phyloP scores from a whole-genome alignment of 1,284 basidiomycete genomes.

The Mycena sp. region DNA sequence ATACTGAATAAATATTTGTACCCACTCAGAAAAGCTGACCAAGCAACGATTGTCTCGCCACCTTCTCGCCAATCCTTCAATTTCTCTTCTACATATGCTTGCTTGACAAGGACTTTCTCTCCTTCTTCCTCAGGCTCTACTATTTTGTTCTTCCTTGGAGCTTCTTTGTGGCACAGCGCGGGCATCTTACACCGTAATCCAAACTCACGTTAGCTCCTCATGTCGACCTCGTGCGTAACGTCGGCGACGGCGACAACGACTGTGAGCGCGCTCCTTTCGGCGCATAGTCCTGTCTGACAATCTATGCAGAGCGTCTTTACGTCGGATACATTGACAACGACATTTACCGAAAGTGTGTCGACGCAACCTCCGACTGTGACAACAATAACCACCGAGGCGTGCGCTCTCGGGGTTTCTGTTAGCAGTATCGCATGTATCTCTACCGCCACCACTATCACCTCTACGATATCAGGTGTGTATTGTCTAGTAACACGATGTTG shows the following conservation, averaged over 20 bases:
- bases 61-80: too few species aligned
- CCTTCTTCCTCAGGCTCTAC: neutral
- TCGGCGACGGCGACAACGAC: slow-evolving; percentile 26
- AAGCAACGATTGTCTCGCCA: too few species aligned
- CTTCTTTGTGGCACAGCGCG: slow-evolving; percentile 2
- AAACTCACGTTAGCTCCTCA: slow-evolving; percentile 8
- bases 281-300: neutral
- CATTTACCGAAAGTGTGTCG: slow-evolving; percentile 29
- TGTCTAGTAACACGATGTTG: neutral
- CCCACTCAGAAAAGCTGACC: too few species aligned
- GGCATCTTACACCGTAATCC: neutral
- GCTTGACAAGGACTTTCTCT: neutral
- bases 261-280: slow-evolving; percentile 7
- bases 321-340: slow-evolving; percentile 27
- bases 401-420: neutral
- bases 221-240: slow-evolving; percentile 24
- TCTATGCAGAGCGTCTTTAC: slow-evolving; percentile 21
- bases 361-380: slow-evolving; percentile 29
- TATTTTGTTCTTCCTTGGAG: neutral
- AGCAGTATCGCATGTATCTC: slow-evolving; percentile 29
- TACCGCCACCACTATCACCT: slow-evolving; percentile 32
- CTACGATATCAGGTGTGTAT: slow-evolving; percentile 34
- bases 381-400: slow-evolving; percentile 29
- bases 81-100: neutral
- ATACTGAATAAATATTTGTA: too few species aligned